Evolutionary conservation across 116 monocot genomes (phyloP).

Genomic region (Posidonia oceanica): DNA sequence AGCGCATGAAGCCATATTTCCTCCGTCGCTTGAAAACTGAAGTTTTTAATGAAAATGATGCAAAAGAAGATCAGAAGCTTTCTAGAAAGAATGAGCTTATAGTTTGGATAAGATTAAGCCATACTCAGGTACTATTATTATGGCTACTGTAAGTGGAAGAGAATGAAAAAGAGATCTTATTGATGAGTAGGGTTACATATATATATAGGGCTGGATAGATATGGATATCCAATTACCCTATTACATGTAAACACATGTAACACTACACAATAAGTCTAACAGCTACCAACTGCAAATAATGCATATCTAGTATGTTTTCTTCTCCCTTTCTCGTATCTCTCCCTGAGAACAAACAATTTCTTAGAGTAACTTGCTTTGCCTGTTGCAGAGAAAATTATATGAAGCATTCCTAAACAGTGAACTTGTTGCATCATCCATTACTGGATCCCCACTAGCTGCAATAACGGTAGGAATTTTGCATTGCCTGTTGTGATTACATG

Average conservation of each 20-base stretch:
- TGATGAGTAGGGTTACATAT: too few species aligned
- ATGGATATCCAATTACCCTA: too few species aligned
- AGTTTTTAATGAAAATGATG: slow-evolving; percentile 51
- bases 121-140: slow-evolving; percentile 48
- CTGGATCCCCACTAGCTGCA: slow-evolving; percentile 84
- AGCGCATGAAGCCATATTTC: slow-evolving; percentile 89
- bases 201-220: too few species aligned
- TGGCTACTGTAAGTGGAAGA: too few species aligned
- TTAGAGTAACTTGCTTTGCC: not conserved
- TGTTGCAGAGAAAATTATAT: slow-evolving; percentile 80
- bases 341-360: not conserved
- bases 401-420: slow-evolving; percentile 97
- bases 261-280: too few species aligned
- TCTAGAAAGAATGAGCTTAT: slow-evolving; percentile 87
- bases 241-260: too few species aligned
- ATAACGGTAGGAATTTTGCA: slow-evolving; percentile 44
- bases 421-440: slow-evolving; percentile 42
- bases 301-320: not conserved
- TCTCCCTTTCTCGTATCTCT: not conserved
- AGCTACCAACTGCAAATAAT: too few species aligned
- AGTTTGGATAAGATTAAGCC: slow-evolving; percentile 78
- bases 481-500: not conserved
- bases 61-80: slow-evolving; percentile 25
- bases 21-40: slow-evolving; percentile 90
- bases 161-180: too few species aligned